Evolutionary conservation across 805 yeast genomes (phyloP), one percentile per base, ranked within the genome.

Genomic region (Kuraishia cidri): DNA sequence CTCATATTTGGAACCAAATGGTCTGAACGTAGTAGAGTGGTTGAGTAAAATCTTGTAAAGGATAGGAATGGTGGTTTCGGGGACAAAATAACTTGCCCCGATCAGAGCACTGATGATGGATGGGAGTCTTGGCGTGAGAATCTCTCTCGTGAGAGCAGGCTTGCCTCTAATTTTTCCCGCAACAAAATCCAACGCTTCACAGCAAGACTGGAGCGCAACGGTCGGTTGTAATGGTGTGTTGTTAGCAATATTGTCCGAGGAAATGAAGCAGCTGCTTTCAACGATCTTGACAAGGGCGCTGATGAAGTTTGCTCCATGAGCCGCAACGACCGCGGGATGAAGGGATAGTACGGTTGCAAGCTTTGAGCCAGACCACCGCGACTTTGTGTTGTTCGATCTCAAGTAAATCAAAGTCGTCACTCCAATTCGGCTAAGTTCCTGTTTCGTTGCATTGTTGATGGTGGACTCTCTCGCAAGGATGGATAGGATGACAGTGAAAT

Each of bases 1-100:
- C 43, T 76, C 75, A 41, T 71, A 73, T 44, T 75, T 79, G 37
- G 74, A 69, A 4, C 79, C 80, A 56, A 66, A 79, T 10, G 95
- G 94, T 52, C 88, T 72, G 48, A 84, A 83, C 2, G 94, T 80
- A 2, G 92, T 82, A 2, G 94, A 69, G 46, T 85, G 81, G 36
- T 69, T 59, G 26, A 55, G 50, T 22, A 80, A 58, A 17, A 79
- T 47, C 21, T 52, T 58, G 38, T 58, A 56, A 36, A 72, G 46
- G 11, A 66, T 49, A 10, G 63, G 61, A 20, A 72, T 46, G 17
- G 61, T 49, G 17, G 49, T 44, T 13, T 56, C 55, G 6, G 64
- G 59, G 19, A 64, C 47, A 23, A 66, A 51, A 9, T 64, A 44
- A 22, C 57, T 41, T 2, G 68, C 61, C 4, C 66, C 73, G 35